These are phyloP conservation scores for Aureobasidium sp. DNA, from an alignment of 2,329 filamentous ascomycete species.

Conservation along the genomic window DNA sequence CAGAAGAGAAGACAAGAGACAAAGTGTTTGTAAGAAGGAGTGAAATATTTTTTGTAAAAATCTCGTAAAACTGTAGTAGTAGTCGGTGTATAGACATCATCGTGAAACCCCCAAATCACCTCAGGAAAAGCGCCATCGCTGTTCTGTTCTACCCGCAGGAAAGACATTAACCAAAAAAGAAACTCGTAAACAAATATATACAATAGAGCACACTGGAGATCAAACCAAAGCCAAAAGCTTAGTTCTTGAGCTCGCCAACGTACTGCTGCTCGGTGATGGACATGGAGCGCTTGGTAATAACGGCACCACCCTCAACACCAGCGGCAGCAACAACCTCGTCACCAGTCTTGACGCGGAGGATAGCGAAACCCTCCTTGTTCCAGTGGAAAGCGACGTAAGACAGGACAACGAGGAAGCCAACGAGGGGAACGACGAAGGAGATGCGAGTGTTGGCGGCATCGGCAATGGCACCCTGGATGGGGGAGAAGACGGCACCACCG, in stretches of 20 bases:
- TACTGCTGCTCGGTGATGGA: conserved; percentile 8
- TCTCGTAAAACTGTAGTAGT: neutral
- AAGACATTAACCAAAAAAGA: neutral
- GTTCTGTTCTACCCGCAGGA: conserved; percentile 6
- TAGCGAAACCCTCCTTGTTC: conserved; percentile 23
- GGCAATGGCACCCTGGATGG: conserved; percentile 31
- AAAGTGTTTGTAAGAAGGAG: too few relatives aligned
- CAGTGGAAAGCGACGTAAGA: conserved; percentile 27
- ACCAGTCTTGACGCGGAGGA: conserved; percentile 25
- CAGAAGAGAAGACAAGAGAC: too few relatives aligned
- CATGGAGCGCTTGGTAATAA: conserved; percentile 14
- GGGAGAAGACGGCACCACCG: conserved; percentile 28
- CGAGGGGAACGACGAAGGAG: conserved; percentile 36
- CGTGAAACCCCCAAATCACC: neutral
- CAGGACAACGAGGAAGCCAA: conserved; percentile 35
- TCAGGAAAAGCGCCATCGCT: conserved; percentile 6
- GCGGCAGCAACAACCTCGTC: conserved; percentile 22
- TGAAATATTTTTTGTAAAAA: too few relatives aligned
- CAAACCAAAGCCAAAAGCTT: neutral
- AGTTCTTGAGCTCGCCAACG: conserved; percentile 6
- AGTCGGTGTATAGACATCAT: neutral
- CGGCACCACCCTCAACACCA: conserved; percentile 25
- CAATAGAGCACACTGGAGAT: neutral
- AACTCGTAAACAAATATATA: conserved; percentile 4
- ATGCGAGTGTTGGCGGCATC: conserved; percentile 32